These are phyloP conservation scores for Exidia glandulosa DNA, from an alignment of 768 basidiomycete genomes.

Conservation along the genomic window DNA sequence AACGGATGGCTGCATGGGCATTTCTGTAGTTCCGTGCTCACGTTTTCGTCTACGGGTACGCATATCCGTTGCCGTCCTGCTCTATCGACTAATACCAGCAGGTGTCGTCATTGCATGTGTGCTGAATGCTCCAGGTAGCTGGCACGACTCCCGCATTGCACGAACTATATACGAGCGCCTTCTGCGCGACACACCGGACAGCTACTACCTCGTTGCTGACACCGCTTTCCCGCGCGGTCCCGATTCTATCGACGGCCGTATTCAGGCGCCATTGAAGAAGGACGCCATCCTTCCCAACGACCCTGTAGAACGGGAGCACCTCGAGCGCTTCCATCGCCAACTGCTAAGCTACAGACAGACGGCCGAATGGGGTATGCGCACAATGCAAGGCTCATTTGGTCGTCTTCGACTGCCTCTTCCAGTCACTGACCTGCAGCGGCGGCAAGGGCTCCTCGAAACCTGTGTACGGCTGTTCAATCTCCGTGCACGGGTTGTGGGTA, in stretches of 20 bases:
- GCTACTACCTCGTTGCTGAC: conserved; percentile 33
- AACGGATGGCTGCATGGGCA: conserved; percentile 35
- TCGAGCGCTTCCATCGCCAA: conserved; percentile 23
- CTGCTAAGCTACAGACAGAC: conserved; percentile 36
- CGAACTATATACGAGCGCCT: conserved; percentile 28
- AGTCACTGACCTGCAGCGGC: conserved; percentile 16
- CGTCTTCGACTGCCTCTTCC: conserved; percentile 30
- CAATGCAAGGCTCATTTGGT: conserved; percentile 36
- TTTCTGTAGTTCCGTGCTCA: conserved; percentile 28
- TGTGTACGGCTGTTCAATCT: conserved; percentile 27
- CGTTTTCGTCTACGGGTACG: conserved; percentile 13
- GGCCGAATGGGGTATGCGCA: conserved; percentile 40
- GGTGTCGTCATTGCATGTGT: conserved; percentile 24
- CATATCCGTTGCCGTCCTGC: neutral
- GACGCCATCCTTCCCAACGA: conserved; percentile 13
- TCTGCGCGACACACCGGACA: conserved; percentile 22
- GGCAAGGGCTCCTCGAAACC: conserved; percentile 26
- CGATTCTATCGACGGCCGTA: conserved; percentile 19
- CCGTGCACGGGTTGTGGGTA: conserved; percentile 23
- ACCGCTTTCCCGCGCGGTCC: conserved; percentile 34
- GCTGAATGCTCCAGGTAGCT: conserved; percentile 35
- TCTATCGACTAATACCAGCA: conserved; percentile 6
- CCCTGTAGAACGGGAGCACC: conserved; percentile 11
- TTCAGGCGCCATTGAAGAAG: conserved; percentile 27
- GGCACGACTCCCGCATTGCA: conserved; percentile 37